These are phyloP conservation scores for Strobilomyces confusus DNA, from an alignment of 768 basidiomycete genomes.

Conservation along the genomic window DNA sequence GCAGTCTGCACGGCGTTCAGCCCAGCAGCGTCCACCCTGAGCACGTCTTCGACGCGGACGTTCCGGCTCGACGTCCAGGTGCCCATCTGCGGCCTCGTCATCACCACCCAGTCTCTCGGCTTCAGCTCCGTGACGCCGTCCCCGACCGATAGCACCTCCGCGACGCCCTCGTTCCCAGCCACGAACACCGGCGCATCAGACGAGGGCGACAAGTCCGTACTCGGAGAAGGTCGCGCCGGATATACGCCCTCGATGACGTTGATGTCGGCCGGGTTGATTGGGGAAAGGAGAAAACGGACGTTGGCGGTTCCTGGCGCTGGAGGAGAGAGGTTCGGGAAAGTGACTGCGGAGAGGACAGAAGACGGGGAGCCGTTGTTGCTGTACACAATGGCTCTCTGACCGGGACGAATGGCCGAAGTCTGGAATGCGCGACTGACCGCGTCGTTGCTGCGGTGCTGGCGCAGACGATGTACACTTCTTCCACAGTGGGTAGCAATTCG, in stretches of 20 bases:
- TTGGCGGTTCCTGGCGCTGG: constrained; percentile 59
- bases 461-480: not conserved
- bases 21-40: constrained; percentile 50
- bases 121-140: constrained; percentile 44
- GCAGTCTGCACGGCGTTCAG: constrained; percentile 66
- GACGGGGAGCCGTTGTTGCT: constrained; percentile 55
- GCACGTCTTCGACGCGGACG: constrained; percentile 50
- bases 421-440: constrained; percentile 18
- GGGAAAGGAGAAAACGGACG: constrained; percentile 63
- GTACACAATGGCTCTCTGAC: constrained; percentile 67
- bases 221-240: constrained; percentile 53
- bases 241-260: constrained; percentile 84
- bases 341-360: constrained; percentile 51
- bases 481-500: not conserved
- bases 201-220: constrained; percentile 34
- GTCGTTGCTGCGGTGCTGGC: not conserved
- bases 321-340: constrained; percentile 47
- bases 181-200: constrained; percentile 45
- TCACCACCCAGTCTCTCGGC: constrained; percentile 70
- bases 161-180: constrained; percentile 77
- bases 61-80: constrained; percentile 67
- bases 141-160: constrained; percentile 60
- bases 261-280: constrained; percentile 79
- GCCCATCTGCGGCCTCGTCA: constrained; percentile 64
- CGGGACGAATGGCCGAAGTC: constrained; percentile 27